Percentiles rank a stretch among this genome's conserved stretches.
These are phyloP conservation scores for Rhodotorula diobovata DNA, from an alignment of 768 basidiomycete species.

Conservation along the genomic window DNA sequence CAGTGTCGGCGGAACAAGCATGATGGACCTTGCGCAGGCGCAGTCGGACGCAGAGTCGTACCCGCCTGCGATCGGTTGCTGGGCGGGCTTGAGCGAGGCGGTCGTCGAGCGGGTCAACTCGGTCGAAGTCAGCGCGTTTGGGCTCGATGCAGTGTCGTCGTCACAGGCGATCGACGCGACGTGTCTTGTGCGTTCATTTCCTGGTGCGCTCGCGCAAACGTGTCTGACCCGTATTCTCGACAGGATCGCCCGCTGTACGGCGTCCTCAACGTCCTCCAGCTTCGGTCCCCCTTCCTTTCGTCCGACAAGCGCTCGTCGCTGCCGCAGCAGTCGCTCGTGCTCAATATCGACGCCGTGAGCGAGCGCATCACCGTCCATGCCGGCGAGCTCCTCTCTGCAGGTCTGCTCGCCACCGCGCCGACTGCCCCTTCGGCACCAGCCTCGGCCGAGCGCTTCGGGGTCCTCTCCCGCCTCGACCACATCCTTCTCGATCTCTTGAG, in stretches of 20 bases:
- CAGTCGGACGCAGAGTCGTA: neutral
- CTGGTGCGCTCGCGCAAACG: no score
- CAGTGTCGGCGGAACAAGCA: neutral
- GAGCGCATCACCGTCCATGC: constrained; percentile 13
- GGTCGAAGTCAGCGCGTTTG: constrained; percentile 4
- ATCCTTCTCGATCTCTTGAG: constrained; percentile 21
- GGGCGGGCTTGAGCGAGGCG: neutral
- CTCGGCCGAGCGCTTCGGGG: constrained; percentile 16
- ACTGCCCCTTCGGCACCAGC: neutral
- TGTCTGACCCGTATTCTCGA: neutral
- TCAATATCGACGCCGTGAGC: neutral
- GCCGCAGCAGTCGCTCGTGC: constrained; percentile 10
- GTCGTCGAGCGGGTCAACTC: neutral
- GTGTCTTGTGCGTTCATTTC: neutral
- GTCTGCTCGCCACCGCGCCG: neutral
- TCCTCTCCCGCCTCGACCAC: constrained; percentile 18
- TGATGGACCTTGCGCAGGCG: neutral
- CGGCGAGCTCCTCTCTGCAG: constrained; percentile 12
- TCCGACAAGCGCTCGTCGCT: constrained; percentile 5
- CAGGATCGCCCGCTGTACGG: constrained; percentile 31
- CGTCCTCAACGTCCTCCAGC: constrained; percentile 20
- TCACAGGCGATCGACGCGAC: neutral
- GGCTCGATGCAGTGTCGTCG: neutral
- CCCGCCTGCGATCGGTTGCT: constrained; percentile 4
- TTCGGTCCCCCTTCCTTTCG: constrained; percentile 7